phyloP scores from a whole-genome alignment of 2,329 filamentous ascomycete genomes.

The Fusarium sp. region DNA sequence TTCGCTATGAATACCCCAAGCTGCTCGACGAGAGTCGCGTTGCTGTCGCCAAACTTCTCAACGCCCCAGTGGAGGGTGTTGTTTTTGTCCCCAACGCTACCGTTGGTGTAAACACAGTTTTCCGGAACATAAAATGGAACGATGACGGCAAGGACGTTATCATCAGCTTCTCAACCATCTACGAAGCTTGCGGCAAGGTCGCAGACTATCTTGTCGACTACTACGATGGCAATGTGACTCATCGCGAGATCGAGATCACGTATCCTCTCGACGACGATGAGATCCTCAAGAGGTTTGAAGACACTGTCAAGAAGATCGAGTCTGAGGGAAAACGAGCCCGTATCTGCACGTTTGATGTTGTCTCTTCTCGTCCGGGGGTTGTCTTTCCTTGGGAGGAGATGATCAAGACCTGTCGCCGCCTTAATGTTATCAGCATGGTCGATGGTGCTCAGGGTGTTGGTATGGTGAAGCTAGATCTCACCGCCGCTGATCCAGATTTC shows the following conservation, averaged over 20 bases:
- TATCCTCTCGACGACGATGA: slow-evolving; percentile 80
- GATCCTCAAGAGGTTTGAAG: slow-evolving; percentile 72
- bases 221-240: slow-evolving; percentile 59
- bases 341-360: slow-evolving; percentile 80
- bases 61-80: slow-evolving; percentile 73
- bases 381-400: slow-evolving; percentile 82
- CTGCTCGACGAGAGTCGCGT: slow-evolving; percentile 76
- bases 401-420: slow-evolving; percentile 72
- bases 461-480: slow-evolving; percentile 79
- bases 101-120: slow-evolving; percentile 79
- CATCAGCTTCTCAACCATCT: slow-evolving; percentile 82
- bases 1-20: slow-evolving; percentile 74
- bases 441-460: slow-evolving; percentile 91
- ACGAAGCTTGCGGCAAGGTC: slow-evolving; percentile 81
- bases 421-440: slow-evolving; percentile 78
- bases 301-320: slow-evolving; percentile 66
- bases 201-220: slow-evolving; percentile 79
- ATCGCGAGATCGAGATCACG: slow-evolving; percentile 68
- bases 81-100: slow-evolving; percentile 89
- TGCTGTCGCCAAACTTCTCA: slow-evolving; percentile 76
- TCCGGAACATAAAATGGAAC: slow-evolving; percentile 79
- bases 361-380: slow-evolving; percentile 83
- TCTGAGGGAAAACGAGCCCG: slow-evolving; percentile 72
- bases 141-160: slow-evolving; percentile 81
- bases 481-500: slow-evolving; percentile 81